These are phyloP conservation scores for Gentiana macrophylla DNA, from an alignment of 257 asterid species.

Conservation along the genomic window DNA sequence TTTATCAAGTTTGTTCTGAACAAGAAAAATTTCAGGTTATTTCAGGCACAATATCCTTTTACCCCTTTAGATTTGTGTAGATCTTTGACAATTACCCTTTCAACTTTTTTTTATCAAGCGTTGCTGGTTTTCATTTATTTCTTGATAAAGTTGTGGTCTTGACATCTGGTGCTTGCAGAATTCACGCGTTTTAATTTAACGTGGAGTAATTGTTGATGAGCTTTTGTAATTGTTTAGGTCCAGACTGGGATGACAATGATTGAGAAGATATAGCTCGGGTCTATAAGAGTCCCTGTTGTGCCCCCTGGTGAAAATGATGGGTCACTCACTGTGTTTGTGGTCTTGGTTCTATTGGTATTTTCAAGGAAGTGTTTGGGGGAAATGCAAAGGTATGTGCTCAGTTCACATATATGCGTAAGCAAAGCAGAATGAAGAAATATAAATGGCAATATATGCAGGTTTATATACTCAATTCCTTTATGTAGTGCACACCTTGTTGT, in stretches of 20 bases:
- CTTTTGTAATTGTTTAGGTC: conserved; percentile 33
- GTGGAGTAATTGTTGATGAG: conserved; percentile 8
- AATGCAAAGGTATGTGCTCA: conserved; percentile 64
- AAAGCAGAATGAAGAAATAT: too few species aligned
- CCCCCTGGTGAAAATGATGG: conserved; percentile 84
- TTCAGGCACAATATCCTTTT: too few species aligned
- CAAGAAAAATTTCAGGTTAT: too few species aligned
- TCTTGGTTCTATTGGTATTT: conserved; percentile 68
- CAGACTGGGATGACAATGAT: conserved; percentile 90
- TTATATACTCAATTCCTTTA: too few species aligned
- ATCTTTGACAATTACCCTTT: too few species aligned
- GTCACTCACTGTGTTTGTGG: conserved; percentile 96
- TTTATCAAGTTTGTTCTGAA: too few species aligned
- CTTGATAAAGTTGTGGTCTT: conserved; percentile 6
- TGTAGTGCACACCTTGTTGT: too few species aligned
- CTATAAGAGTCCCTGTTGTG: conserved; percentile 57
- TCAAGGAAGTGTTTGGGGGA: conserved; percentile 82
- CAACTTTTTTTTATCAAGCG: too few species aligned
- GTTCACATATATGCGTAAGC: too few species aligned
- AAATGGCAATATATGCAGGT: too few species aligned
- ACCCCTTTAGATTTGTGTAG: too few species aligned
- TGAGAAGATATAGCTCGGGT: conserved; percentile 78
- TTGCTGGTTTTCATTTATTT: not conserved
- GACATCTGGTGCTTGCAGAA: not conserved
- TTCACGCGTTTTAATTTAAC: not conserved